These are phyloP conservation scores for Acacia confusa DNA, from an alignment of 306 rosid species.

Conservation along the genomic window DNA sequence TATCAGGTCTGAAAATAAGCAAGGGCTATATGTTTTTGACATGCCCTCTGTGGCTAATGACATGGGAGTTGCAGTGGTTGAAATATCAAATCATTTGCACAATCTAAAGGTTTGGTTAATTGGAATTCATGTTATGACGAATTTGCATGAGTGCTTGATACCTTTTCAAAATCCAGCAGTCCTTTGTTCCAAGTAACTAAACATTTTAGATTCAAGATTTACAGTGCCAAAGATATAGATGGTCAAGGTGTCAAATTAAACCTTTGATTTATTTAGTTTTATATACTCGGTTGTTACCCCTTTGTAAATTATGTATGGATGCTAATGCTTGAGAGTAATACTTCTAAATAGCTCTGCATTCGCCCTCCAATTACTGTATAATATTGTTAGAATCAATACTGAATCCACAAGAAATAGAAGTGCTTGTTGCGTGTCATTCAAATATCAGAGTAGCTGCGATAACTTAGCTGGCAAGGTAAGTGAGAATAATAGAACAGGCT, in stretches of 20 bases:
- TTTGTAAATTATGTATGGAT: slow-evolving; percentile 1
- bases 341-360: slow-evolving; percentile 8
- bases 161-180: too few relatives aligned
- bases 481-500: too few relatives aligned
- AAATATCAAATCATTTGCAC: slow-evolving; percentile 62
- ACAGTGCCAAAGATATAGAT: too few relatives aligned
- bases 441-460: too few relatives aligned
- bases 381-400: background rate
- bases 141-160: background rate
- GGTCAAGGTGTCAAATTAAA: background rate
- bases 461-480: too few relatives aligned
- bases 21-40: slow-evolving; percentile 78
- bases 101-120: slow-evolving; percentile 67
- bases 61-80: slow-evolving; percentile 63
- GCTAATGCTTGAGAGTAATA: background rate
- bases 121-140: slow-evolving; percentile 11
- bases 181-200: too few relatives aligned
- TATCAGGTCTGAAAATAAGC: slow-evolving; percentile 85
- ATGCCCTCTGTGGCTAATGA: slow-evolving; percentile 73
- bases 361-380: background rate
- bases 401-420: slow-evolving; percentile 3
- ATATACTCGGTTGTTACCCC: background rate
- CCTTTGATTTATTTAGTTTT: background rate
- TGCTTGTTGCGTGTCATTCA: background rate
- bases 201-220: too few relatives aligned